Evolutionary conservation across 2,329 filamentous ascomycete species (phyloP), one percentile per base, ranked within the genome.

Genomic region (Colletotrichum sp.): DNA sequence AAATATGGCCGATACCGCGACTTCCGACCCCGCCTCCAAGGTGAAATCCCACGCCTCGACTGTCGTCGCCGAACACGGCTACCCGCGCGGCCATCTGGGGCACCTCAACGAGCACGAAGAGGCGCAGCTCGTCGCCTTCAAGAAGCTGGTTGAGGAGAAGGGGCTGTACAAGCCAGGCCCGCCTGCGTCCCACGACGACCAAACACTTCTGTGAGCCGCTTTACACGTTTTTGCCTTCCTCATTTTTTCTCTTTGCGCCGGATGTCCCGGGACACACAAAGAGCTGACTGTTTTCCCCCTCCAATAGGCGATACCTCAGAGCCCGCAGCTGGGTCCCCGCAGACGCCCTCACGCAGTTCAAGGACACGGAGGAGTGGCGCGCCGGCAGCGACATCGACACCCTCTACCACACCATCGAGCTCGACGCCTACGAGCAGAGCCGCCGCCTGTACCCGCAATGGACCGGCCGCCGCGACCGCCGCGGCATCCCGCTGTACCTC

Each of bases 401-500:
- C 61, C 88, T 98, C 49, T 98, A 98, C 86, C 91, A 94, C 82
- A 96, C 94, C 36, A 98, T 98, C 81, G 95, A 98, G 75, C 86
- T 96, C 27, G 91, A 95, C 4, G 93, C 95, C 72, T 98, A 96
- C 83, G 95, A 98, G 85, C 90, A 94, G 81, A 94, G 95, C 77
- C 90, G 94, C 73, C 90, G 92, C 79, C 89, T 98, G 94, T 98
- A 98, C 82, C 96, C 96, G 29, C 95, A 98, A 92, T 98, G 96
- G 95, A 98, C 95, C 25, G 96, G 96, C 71, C 94, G 96, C 79
- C 92, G 96, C 79, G 96, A 98, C 86, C 94, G 92, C n/a, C 76
- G 96, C 80, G 96, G 96, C 79, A 98, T 98, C 78, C 96, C 96
- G 9, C 90, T 98, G 80, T 98, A 97, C 85, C 91, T 98, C 77